These are phyloP conservation scores for Serendipita sp. DNA, from an alignment of 768 basidiomycete species.

Conservation along the genomic window DNA sequence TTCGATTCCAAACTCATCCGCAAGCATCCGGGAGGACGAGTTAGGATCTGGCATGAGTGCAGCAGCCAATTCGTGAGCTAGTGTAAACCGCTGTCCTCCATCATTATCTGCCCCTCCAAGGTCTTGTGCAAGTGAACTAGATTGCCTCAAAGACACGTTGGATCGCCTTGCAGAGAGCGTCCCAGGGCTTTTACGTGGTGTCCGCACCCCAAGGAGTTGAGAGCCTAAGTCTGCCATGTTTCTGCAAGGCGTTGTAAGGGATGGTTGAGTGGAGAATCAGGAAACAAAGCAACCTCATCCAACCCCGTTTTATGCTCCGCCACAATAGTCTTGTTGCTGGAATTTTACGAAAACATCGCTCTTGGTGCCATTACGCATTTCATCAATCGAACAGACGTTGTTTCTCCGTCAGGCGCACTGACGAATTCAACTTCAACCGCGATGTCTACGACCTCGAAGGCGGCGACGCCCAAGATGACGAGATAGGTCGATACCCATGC, in stretches of 20 bases:
- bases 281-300: neutral
- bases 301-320: neutral
- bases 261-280: neutral
- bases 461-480: slow-evolving; percentile 21
- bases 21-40: slow-evolving; percentile 55
- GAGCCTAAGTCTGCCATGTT: slow-evolving; percentile 1
- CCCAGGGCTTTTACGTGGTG: neutral
- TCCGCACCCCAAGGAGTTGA: neutral
- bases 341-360: neutral
- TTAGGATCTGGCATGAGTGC: slow-evolving; percentile 80
- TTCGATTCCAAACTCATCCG: slow-evolving; percentile 80
- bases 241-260: neutral
- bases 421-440: slow-evolving; percentile 69
- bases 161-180: neutral
- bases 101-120: slow-evolving; percentile 1
- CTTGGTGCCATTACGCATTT: neutral
- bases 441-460: slow-evolving; percentile 35
- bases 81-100: slow-evolving; percentile 14
- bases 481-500: slow-evolving; percentile 32
- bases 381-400: neutral
- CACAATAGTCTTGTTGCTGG: neutral
- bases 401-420: slow-evolving; percentile 17
- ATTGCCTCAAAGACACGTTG: slow-evolving; percentile 4
- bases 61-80: slow-evolving; percentile 75
- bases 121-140: slow-evolving; percentile 1